Base-by-base conservation (phyloP, 352 stramenopile species). In the Plasmopara muralis region DNA sequence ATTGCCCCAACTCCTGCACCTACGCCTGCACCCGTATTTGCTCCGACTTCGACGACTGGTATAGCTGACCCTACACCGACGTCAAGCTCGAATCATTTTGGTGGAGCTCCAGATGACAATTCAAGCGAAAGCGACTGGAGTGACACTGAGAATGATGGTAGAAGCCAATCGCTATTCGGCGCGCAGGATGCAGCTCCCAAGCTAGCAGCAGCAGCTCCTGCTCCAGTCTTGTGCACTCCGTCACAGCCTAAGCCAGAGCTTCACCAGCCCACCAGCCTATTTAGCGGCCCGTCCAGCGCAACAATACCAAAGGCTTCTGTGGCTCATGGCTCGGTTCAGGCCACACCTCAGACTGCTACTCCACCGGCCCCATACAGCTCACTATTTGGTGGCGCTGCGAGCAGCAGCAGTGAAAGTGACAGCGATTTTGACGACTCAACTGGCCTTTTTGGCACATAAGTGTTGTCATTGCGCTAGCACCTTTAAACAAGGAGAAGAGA, bases 371-470 rank as follows among this genome's bases (percentile, higher is more conserved):
- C 70, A 33, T 85, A 83, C 56, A 71, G 47, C 13, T 89, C 77
- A 30, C 63, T 92, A 4, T 92, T 92, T 52, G 67, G 66, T 13
- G 73, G 54, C 12, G 77, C 68, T 47, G 77, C 74, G 50, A 69
- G 67, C 59, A 77, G 62, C 38, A 74, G 76, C 47, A 80, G 69
- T 62, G 70, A 74, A 50, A 78, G 67, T 43, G 72, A 77, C 53
- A 78, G 74, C 44, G 82, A 93, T 60, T 88, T 76, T 45, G 82
- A 93, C 31, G 80, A 88, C 45, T 76, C 83, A 66, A 74, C 75
- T 20, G 78, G 80, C 5, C 68, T 93, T 28, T 91, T 93, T 60
- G 80, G 80, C 55, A 89, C 79, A 4, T 74, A 79, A 9, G 57
- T 89, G n/a, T 77, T 77, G 5, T 87, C 63, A 16, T 75, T 74